Evolutionary conservation across 2,329 filamentous ascomycete genomes (phyloP).

Genomic region (Colletotrichum graminicola): DNA sequence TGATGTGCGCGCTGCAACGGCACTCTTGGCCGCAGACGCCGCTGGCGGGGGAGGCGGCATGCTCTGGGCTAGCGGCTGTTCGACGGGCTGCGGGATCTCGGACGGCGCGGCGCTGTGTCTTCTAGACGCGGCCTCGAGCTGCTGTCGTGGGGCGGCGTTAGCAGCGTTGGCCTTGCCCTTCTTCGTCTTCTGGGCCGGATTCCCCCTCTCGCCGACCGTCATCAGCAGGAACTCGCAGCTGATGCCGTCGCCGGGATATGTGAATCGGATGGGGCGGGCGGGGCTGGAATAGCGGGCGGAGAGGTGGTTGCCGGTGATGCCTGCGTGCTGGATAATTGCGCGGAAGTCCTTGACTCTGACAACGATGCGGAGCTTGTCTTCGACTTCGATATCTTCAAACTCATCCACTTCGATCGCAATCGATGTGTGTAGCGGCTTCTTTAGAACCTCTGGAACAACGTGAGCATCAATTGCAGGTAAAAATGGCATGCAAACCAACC

Average conservation of each 20-base stretch:
- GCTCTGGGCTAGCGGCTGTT: constrained; percentile 46
- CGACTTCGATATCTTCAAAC: constrained; percentile 80
- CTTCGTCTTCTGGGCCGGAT: constrained; percentile 61
- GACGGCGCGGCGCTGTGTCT: constrained; percentile 57
- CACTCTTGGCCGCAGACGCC: constrained; percentile 25
- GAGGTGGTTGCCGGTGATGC: constrained; percentile 74
- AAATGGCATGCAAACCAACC: constrained; percentile 46
- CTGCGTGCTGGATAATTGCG: constrained; percentile 81
- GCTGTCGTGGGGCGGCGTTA: constrained; percentile 57
- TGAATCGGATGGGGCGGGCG: constrained; percentile 78
- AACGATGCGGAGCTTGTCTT: constrained; percentile 82
- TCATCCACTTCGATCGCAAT: constrained; percentile 82
- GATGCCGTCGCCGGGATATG: constrained; percentile 76
- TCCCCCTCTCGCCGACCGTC: constrained; percentile 78
- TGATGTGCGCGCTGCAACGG: constrained; percentile 39
- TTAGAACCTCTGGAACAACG: constrained; percentile 71
- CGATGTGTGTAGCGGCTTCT: constrained; percentile 84
- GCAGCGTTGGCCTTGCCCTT: constrained; percentile 53
- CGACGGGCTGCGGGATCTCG: constrained; percentile 47
- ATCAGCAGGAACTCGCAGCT: constrained; percentile 84
- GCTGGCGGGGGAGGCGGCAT: constrained; percentile 49
- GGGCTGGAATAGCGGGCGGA: constrained; percentile 79
- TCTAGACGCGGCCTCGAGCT: constrained; percentile 62
- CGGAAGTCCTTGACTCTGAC: constrained; percentile 88
- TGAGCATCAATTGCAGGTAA: constrained; percentile 36